A percentile compares a stretch with the other conserved stretches of the same genome.
Evolutionary conservation across 805 yeast genomes (phyloP).

Genomic region (Metschnikowia peoriensis): DNA sequence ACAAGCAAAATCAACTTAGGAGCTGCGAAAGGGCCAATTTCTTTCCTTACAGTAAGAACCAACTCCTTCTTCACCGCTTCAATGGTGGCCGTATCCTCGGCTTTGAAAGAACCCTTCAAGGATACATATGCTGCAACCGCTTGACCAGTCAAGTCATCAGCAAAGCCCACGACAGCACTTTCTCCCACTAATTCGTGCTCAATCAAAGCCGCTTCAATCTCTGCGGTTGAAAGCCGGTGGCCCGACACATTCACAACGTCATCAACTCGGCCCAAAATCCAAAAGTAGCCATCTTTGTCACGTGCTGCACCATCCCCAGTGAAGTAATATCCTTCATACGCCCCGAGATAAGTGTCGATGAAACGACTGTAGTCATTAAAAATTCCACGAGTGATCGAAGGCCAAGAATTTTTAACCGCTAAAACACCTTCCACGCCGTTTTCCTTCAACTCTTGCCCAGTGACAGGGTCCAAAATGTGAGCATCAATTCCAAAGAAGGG

Average conservation of each 20-base stretch:
- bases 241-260: constrained; percentile 98
- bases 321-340: constrained; percentile 91
- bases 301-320: constrained; percentile 99
- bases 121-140: constrained; percentile 95
- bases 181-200: constrained; percentile 83
- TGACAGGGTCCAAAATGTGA: constrained; percentile 86
- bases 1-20: constrained; percentile 85
- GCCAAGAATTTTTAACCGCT: constrained; percentile 91
- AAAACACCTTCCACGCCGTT: constrained; percentile 96
- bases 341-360: constrained; percentile 88
- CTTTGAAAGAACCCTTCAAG: constrained; percentile 48
- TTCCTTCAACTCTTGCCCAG: constrained; percentile 80
- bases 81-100: constrained; percentile 45
- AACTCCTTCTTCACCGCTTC: constrained; percentile 65
- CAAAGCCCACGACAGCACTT: constrained; percentile 94
- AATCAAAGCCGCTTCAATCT: constrained; percentile 88
- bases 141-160: constrained; percentile 96
- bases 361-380: constrained; percentile 84
- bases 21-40: constrained; percentile 93
- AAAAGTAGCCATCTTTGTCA: constrained; percentile 92
- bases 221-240: constrained; percentile 97
- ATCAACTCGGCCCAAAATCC: constrained; percentile 98
- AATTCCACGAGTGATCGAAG: constrained; percentile 97
- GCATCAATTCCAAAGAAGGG: constrained; percentile 97
- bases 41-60: constrained; percentile 83